Evolutionary conservation across 805 yeast genomes (phyloP).

Genomic region (Candida boleticola): DNA sequence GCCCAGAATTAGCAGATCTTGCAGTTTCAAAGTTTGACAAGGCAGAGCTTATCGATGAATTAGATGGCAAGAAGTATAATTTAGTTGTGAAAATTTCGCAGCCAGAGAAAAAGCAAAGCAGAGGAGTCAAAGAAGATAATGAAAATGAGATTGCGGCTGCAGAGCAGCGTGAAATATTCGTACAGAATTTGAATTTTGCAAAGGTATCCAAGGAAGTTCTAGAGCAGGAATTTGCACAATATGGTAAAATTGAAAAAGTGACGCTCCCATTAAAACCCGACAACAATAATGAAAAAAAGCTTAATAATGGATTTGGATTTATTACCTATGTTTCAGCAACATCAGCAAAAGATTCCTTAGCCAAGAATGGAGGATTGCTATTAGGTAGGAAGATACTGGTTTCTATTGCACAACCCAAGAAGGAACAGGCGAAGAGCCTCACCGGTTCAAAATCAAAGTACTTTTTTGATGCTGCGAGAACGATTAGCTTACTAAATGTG

Average conservation of each 20-base stretch:
- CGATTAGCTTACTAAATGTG: slow-evolving; percentile 22
- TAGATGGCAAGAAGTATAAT: slow-evolving; percentile 23
- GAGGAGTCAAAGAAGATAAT: too few relatives aligned
- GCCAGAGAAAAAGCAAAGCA: slow-evolving; percentile 40
- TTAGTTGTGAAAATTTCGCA: slow-evolving; percentile 62
- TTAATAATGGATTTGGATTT: slow-evolving; percentile 67
- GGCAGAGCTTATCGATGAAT: slow-evolving; percentile 25
- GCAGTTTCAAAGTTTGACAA: slow-evolving; percentile 47
- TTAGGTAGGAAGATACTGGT: slow-evolving; percentile 51
- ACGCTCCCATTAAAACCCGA: slow-evolving; percentile 40
- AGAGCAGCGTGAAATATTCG: slow-evolving; percentile 56
- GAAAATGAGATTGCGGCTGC: slow-evolving; percentile 12
- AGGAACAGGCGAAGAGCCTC: slow-evolving; percentile 14
- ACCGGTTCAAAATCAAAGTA: too few relatives aligned
- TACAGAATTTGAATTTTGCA: slow-evolving; percentile 51
- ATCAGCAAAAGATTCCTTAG: slow-evolving; percentile 48
- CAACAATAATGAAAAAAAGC: slow-evolving; percentile 26
- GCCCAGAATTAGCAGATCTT: slow-evolving; percentile 39
- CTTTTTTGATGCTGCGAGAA: slow-evolving; percentile 18
- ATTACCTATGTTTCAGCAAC: slow-evolving; percentile 44
- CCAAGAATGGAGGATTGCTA: slow-evolving; percentile 38
- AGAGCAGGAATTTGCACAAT: slow-evolving; percentile 39
- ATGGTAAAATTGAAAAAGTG: slow-evolving; percentile 54
- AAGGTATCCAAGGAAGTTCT: slow-evolving; percentile 39
- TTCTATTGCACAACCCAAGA: slow-evolving; percentile 41